Evolutionary conservation across 805 yeast genomes (phyloP).

Genomic region (Pichia sporocuriosa): DNA sequence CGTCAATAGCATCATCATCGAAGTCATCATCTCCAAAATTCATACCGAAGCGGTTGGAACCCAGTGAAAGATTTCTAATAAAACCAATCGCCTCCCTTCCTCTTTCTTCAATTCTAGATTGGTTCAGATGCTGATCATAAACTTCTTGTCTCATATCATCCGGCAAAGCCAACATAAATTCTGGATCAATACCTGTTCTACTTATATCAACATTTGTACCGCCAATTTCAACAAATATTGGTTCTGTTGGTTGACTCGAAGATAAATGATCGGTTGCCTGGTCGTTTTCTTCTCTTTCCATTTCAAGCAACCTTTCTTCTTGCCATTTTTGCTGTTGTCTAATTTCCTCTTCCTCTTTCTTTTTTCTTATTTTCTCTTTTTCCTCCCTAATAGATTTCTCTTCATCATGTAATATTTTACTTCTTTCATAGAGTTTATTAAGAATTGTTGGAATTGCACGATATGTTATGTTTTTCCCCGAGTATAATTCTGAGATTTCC

Average conservation of each 20-base stretch:
- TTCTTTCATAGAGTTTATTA: constrained; percentile 34
- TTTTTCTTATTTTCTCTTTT: constrained; percentile 22
- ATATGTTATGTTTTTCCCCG: constrained; percentile 20
- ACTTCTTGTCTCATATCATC: constrained; percentile 93
- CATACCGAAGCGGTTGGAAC: constrained; percentile 7
- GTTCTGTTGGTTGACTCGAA: constrained; percentile 30
- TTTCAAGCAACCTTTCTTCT: constrained; percentile 23
- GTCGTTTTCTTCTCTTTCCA: constrained; percentile 22
- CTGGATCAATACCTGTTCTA: constrained; percentile 89
- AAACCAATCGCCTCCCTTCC: constrained; percentile 8
- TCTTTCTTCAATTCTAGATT: constrained; percentile 53
- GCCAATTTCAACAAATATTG: constrained; percentile 66
- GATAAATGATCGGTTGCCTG: constrained; percentile 15
- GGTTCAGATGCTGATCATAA: constrained; percentile 74
- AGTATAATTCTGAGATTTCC: constrained; percentile 47
- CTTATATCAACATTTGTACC: constrained; percentile 77
- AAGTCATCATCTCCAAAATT: constrained; percentile 26
- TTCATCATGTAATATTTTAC: constrained; percentile 35
- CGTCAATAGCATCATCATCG: constrained; percentile 14
- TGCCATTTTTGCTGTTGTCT: constrained; percentile 32
- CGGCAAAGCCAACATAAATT: constrained; percentile 81
- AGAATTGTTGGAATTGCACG: constrained; percentile 41
- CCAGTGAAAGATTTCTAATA: constrained; percentile 6
- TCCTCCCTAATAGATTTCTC: constrained; percentile 16
- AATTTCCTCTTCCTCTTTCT: constrained; percentile 10